Percentiles rank a stretch among this genome's conserved stretches.
Conservation (phyloP, 164 flowering plant genomes). For the Chloranthus sessilifolius region DNA sequence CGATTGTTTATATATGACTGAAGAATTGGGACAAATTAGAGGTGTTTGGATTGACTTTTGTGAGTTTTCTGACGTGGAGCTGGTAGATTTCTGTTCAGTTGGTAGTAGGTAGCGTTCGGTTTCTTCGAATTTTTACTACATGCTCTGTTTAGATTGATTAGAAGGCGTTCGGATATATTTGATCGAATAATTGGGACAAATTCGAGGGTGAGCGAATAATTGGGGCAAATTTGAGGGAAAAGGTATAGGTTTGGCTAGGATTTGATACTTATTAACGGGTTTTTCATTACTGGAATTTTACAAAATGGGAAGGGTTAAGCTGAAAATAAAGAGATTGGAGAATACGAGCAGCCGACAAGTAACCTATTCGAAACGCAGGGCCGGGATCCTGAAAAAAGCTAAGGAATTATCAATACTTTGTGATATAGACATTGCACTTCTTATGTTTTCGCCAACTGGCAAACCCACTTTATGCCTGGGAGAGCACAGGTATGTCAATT, state of each 20-base stretch:
- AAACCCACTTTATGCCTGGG: constrained; percentile 67
- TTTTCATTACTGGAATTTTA: not conserved
- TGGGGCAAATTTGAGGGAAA: not conserved
- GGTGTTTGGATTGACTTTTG: not conserved
- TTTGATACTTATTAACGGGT: not conserved
- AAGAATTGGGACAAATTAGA: not conserved
- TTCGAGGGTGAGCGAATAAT: not conserved
- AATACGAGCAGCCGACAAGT: constrained; percentile 61
- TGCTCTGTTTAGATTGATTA: too few relatives aligned
- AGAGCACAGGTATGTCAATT: constrained; percentile 49
- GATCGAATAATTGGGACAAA: not conserved
- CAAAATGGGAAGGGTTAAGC: constrained; percentile 86
- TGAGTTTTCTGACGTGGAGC: not conserved
- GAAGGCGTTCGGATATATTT: too few relatives aligned
- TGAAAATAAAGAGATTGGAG: constrained; percentile 84
- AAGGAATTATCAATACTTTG: constrained; percentile 74
- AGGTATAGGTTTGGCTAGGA: not conserved
- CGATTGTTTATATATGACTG: not conserved
- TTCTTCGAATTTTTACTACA: too few relatives aligned
- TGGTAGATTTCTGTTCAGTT: not conserved
- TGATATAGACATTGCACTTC: constrained; percentile 66
- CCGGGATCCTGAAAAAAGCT: constrained; percentile 82
- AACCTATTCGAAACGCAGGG: constrained; percentile 73
- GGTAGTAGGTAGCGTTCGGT: too few relatives aligned
- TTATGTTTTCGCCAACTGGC: constrained; percentile 88